phyloP scores from a whole-genome alignment of 805 yeast species.

The Kuraishia molischiana region DNA sequence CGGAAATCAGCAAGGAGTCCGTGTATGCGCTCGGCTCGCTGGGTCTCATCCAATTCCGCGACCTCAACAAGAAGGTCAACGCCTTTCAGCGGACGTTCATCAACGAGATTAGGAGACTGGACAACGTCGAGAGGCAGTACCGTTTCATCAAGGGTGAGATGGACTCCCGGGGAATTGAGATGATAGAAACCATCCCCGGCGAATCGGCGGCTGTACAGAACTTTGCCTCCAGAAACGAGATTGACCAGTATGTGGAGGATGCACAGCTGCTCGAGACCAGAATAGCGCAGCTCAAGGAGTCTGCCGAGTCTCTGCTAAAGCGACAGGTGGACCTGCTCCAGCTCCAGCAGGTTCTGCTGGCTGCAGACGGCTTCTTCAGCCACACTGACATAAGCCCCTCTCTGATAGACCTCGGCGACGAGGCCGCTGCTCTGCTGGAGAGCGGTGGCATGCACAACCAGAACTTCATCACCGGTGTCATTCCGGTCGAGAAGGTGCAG shows the following conservation, averaged over 20 bases:
- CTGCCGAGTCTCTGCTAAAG: conserved; percentile 52
- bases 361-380: conserved; percentile 39
- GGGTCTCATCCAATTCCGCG: conserved; percentile 82
- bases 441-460: conserved; percentile 27
- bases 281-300: conserved; percentile 58
- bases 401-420: conserved; percentile 17
- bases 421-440: conserved; percentile 26
- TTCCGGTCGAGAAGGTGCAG: conserved; percentile 58
- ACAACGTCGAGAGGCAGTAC: conserved; percentile 80
- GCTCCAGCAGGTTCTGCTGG: conserved; percentile 49
- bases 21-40: conserved; percentile 78
- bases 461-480: conserved; percentile 70
- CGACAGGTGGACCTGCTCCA: conserved; percentile 64
- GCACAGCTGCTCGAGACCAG: conserved; percentile 66
- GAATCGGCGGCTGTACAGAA: background rate
- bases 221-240: conserved; percentile 8
- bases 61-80: conserved; percentile 69
- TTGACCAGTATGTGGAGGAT: conserved; percentile 61
- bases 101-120: conserved; percentile 73
- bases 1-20: conserved; percentile 81
- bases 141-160: conserved; percentile 43
- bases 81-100: conserved; percentile 89
- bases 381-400: conserved; percentile 12
- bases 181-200: background rate
- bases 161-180: conserved; percentile 23